Percentiles rank a stretch among this genome's conserved stretches.
phyloP scores from a whole-genome alignment of 306 rosid genomes.

The Gillenia trifoliata region DNA sequence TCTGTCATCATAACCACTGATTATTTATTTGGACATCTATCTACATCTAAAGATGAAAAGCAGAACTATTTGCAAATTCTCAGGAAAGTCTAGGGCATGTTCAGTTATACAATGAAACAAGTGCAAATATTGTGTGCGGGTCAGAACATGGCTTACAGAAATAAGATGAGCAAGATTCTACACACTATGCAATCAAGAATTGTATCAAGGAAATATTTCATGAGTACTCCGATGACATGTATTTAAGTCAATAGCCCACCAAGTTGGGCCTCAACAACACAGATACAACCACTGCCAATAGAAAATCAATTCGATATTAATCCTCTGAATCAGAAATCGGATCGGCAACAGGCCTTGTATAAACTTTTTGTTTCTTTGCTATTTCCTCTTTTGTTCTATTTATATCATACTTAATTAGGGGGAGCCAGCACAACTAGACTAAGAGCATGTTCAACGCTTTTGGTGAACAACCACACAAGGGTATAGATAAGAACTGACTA shows the following conservation, averaged over 20 bases:
- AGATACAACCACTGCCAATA: neutral
- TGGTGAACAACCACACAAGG: neutral
- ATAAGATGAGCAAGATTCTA: neutral
- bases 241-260: neutral
- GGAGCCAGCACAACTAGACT: neutral
- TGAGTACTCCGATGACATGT: neutral
- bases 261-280: neutral
- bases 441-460: neutral
- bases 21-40: neutral
- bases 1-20: slow-evolving; percentile 43
- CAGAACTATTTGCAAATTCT: too few species aligned
- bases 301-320: neutral
- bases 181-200: neutral
- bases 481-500: neutral
- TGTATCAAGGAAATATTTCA: neutral
- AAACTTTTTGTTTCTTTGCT: too few species aligned
- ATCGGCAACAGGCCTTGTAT: too few species aligned
- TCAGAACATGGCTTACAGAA: neutral
- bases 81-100: neutral
- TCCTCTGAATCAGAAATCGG: too few species aligned
- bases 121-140: neutral
- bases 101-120: neutral
- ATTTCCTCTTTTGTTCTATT: too few species aligned
- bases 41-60: too few species aligned
- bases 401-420: too few species aligned